A percentile compares a stretch with the other conserved stretches of the same genome.
Conservation (phyloP, 2,329 filamentous ascomycete genomes). For the Scopulariopsis brevicaulis region DNA sequence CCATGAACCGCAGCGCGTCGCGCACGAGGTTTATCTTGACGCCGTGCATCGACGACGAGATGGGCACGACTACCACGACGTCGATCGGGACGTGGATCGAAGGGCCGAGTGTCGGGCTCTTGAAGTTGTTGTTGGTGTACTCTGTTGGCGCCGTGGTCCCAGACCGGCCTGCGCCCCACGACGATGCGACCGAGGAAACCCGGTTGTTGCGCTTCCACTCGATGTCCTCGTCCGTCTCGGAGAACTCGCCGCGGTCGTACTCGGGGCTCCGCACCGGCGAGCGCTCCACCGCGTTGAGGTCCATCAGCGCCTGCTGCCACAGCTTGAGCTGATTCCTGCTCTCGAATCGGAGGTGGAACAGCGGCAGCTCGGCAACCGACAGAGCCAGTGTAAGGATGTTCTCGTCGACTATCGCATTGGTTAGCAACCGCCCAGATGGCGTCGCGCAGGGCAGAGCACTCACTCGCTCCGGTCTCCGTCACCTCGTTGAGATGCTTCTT, state of each 20-base stretch:
- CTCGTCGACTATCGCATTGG: conserved; percentile 45
- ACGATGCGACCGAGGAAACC: conserved; percentile 67
- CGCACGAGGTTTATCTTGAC: conserved; percentile 92
- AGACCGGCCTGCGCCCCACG: conserved; percentile 72
- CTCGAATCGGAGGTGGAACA: conserved; percentile 86
- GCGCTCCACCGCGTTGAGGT: conserved; percentile 63
- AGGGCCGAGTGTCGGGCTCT: conserved; percentile 29
- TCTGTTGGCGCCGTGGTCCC: conserved; percentile 83
- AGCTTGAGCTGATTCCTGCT: conserved; percentile 74
- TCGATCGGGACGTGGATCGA: conserved; percentile 84
- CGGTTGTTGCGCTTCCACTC: conserved; percentile 63
- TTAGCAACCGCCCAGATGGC: conserved; percentile 13
- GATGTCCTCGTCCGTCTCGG: conserved; percentile 71
- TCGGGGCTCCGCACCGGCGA: conserved; percentile 59
- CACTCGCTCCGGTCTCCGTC: conserved; percentile 49
- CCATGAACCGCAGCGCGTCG: conserved; percentile 85
- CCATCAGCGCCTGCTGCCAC: conserved; percentile 80
- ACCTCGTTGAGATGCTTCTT: conserved; percentile 96
- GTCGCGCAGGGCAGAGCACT: background rate
- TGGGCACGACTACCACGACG: conserved; percentile 90
- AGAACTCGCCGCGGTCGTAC: conserved; percentile 65
- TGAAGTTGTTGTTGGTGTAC: conserved; percentile 76
- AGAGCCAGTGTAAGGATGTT: conserved; percentile 80
- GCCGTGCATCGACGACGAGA: conserved; percentile 98
- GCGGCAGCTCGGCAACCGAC: conserved; percentile 82